Conservation (phyloP, 768 basidiomycete species). For the Leccinum boreale region DNA sequence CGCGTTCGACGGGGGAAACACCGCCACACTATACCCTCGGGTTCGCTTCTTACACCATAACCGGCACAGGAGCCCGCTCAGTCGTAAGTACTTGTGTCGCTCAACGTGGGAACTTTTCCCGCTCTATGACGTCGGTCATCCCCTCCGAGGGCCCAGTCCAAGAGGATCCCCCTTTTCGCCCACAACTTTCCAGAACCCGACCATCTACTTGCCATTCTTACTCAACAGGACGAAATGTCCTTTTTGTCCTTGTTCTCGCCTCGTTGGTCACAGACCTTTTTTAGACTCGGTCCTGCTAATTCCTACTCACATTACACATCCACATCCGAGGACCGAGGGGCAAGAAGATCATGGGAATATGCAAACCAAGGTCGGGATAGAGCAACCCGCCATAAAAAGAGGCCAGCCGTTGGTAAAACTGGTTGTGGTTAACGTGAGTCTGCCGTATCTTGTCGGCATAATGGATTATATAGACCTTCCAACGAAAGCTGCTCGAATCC, state of each 20-base stretch:
- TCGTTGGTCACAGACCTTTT: background rate
- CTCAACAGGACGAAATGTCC: background rate
- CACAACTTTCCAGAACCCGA: background rate
- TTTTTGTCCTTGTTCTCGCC: background rate
- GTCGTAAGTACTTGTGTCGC: background rate
- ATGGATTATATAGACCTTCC: too few species aligned
- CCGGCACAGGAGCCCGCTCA: conserved; percentile 2
- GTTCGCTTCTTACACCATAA: background rate
- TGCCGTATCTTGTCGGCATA: background rate
- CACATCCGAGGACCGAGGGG: background rate
- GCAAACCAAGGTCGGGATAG: background rate
- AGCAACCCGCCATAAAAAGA: background rate
- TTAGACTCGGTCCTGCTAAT: background rate
- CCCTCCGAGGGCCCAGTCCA: background rate
- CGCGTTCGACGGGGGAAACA: background rate
- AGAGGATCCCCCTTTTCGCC: background rate
- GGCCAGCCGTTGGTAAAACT: background rate
- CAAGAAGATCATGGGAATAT: background rate
- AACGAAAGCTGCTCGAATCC: background rate
- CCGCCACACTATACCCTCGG: conserved; percentile 2
- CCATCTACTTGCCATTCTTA: too few species aligned
- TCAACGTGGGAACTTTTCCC: background rate
- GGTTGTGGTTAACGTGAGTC: background rate
- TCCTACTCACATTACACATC: background rate
- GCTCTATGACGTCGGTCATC: background rate